Evolutionary conservation across 78 protist species (phyloP).

Genomic region (Planoprotostelium fungivorum): DNA sequence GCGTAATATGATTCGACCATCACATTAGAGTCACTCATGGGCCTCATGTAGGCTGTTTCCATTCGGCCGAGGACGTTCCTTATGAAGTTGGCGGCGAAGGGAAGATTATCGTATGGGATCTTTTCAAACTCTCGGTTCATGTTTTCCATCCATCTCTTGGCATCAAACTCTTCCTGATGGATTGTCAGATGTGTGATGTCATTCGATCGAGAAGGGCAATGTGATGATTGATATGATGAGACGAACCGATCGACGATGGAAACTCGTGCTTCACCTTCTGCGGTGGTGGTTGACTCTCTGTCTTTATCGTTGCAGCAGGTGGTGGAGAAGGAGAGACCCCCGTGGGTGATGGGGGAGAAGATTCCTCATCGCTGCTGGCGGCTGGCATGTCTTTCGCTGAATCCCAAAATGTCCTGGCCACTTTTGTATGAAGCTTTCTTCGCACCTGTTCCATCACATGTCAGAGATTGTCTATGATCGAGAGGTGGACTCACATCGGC

Average conservation of each 20-base stretch:
- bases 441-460: no score
- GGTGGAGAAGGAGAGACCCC: no score
- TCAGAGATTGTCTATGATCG: not conserved
- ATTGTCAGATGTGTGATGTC: not conserved
- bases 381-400: not conserved
- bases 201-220: no score
- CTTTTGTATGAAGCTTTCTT: not conserved
- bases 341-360: not conserved
- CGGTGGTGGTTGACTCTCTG: not conserved
- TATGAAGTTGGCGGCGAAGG: not conserved
- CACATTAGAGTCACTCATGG: no score
- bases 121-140: not conserved
- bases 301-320: not conserved
- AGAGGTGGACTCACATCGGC: not conserved
- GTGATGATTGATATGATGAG: no score
- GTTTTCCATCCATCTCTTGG: not conserved
- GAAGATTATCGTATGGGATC: not conserved
- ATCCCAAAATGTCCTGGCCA: not conserved
- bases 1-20: no score
- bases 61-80: no score
- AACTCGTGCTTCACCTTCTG: not conserved
- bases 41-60: no score
- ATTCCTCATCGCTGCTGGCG: not conserved
- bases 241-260: no score
- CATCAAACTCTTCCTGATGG: not conserved